Evolutionary conservation across 371 early-diverging fungal genomes (phyloP).

Genomic region (Mortierella polycephala): DNA sequence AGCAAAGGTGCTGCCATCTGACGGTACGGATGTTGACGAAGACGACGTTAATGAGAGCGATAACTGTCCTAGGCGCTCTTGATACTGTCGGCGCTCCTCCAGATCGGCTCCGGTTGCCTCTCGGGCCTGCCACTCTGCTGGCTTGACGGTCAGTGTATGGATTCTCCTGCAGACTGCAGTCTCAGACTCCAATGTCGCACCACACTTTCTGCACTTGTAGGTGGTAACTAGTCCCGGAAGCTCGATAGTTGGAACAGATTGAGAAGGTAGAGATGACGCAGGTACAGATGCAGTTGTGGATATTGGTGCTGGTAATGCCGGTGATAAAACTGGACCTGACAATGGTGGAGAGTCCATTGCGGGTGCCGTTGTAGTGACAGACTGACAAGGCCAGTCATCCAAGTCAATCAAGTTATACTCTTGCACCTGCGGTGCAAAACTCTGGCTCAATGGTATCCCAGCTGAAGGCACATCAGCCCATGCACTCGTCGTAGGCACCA

Average conservation of each 20-base stretch:
- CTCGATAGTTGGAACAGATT: background rate
- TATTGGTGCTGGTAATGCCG: background rate
- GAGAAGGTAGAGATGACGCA: background rate
- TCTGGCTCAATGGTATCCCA: background rate
- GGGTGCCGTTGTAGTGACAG: background rate
- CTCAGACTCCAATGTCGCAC: conserved; percentile 29
- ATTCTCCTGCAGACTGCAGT: conserved; percentile 29
- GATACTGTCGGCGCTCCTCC: conserved; percentile 4
- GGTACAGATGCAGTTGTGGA: background rate
- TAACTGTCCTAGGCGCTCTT: background rate
- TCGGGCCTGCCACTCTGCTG: conserved; percentile 11
- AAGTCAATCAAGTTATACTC: conserved; percentile 9
- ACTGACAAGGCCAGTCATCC: conserved; percentile 6
- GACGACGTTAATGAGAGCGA: background rate
- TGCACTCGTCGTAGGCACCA: background rate
- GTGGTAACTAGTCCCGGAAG: conserved; percentile 17
- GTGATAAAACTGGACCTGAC: background rate
- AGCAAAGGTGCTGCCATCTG: too few species aligned
- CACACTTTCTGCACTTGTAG: conserved; percentile 35
- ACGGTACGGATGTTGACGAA: background rate
- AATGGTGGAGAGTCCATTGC: background rate
- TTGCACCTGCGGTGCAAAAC: background rate
- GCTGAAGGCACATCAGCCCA: background rate
- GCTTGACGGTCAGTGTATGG: conserved; percentile 2
- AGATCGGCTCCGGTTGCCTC: conserved; percentile 10